Evolutionary conservation across 176 grass and related monocot species (phyloP).

Genomic region (Triticum aestivum): DNA sequence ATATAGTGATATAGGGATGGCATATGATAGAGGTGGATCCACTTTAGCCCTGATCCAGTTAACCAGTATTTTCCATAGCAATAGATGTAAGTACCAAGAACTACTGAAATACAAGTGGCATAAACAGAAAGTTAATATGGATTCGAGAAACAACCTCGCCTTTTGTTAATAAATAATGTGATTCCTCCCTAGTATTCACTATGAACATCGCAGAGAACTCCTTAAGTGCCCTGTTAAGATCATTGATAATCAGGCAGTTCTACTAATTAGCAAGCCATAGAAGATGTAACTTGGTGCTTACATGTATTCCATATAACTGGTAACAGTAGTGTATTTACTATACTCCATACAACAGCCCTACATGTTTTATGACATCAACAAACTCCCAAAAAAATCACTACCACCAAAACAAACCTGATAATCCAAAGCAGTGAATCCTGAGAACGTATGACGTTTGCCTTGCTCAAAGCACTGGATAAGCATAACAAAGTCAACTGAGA

Average conservation of each 20-base stretch:
- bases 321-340: background rate
- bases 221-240: slow-evolving; percentile 69
- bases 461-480: slow-evolving; percentile 63
- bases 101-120: background rate
- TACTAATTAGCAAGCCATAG: background rate
- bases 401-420: slow-evolving; percentile 57
- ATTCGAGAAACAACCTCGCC: slow-evolving; percentile 56
- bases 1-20: background rate
- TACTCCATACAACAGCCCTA: background rate
- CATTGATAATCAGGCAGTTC: slow-evolving; percentile 28
- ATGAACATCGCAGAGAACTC: slow-evolving; percentile 67
- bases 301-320: slow-evolving; percentile 17
- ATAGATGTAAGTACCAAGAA: slow-evolving; percentile 17
- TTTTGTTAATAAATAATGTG: slow-evolving; percentile 44
- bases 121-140: slow-evolving; percentile 16
- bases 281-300: slow-evolving; percentile 10
- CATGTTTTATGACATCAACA: slow-evolving; percentile 10
- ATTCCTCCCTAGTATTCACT: slow-evolving; percentile 3
- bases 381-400: background rate
- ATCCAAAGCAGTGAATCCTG: slow-evolving; percentile 86
- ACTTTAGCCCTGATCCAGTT: background rate
- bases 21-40: background rate
- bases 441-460: slow-evolving; percentile 59
- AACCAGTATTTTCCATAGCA: background rate
- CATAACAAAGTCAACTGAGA: slow-evolving; percentile 33